Percentiles rank a stretch among this genome's conserved stretches.
Conservation (phyloP, 2,329 filamentous ascomycete genomes). For the Microdochium nivale region DNA sequence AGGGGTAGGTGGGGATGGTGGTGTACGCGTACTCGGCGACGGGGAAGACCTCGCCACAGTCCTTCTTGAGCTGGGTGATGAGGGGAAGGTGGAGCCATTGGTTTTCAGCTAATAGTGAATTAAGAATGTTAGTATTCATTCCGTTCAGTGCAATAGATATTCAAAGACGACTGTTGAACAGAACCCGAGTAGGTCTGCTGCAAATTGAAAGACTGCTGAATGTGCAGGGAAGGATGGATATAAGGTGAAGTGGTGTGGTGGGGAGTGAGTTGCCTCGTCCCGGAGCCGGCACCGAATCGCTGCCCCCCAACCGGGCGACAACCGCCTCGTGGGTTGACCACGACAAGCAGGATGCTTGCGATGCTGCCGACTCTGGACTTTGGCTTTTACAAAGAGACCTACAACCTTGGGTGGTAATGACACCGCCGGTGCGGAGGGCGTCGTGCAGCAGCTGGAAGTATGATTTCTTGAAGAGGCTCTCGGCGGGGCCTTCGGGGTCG, state of each 20-base stretch:
- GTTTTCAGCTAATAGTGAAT: slow-evolving; percentile 63
- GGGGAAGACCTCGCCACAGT: slow-evolving; percentile 95
- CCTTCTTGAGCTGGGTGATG: slow-evolving; percentile 92
- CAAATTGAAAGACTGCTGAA: background rate
- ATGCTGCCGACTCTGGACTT: slow-evolving; percentile 18
- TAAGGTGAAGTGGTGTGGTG: background rate
- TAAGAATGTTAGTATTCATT: background rate
- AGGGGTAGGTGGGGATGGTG: slow-evolving; percentile 98
- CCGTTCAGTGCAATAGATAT: slow-evolving; percentile 4
- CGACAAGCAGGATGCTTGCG: background rate
- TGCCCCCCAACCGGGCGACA: no score
- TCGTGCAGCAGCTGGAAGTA: slow-evolving; percentile 93
- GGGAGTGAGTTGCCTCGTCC: slow-evolving; percentile 5
- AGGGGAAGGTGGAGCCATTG: slow-evolving; percentile 96
- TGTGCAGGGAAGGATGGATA: slow-evolving; percentile 1
- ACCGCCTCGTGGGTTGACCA: slow-evolving; percentile 5
- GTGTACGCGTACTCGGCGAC: slow-evolving; percentile 98
- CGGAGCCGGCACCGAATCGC: no score
- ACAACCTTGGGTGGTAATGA: slow-evolving; percentile 99
- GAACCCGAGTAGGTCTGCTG: background rate
- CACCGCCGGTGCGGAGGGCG: slow-evolving; percentile 87
- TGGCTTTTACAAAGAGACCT: slow-evolving; percentile 59
- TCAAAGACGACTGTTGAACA: slow-evolving; percentile 1
- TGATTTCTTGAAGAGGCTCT: slow-evolving; percentile 95
- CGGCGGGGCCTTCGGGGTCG: slow-evolving; percentile 92